Evolutionary conservation across 768 basidiomycete genomes (phyloP), one percentile per base, ranked within the genome.

Genomic region (Lentinula lateritia): DNA sequence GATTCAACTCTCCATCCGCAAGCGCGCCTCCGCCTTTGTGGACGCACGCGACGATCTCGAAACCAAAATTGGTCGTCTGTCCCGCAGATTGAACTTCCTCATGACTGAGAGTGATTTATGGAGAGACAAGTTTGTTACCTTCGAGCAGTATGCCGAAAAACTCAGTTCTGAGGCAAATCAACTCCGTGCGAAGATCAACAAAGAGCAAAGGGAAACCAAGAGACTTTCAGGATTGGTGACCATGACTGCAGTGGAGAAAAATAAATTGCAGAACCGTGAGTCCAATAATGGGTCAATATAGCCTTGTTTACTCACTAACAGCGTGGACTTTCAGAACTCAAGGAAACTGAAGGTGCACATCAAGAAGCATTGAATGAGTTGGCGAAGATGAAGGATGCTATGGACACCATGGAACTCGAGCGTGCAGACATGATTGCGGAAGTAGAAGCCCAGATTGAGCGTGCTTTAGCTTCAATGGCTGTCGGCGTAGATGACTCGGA

Each of bases 41-140:
- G 93, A 96, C 70, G 92, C 93, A 10, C 83, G 95, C 39, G 95
- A 95, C 71, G 93, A 95, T 67, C 84, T 96, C 23, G 94, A 96
- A 78, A 92, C 91, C 50, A 95, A 94, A 81, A 93, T 95, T 65
- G 93, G 92, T 35, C 85, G 93, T 45, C 80, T 94, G 35, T 90
- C 87, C 48, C 83, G 92, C 58, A 81, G 93, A 53, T 83, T 95
- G 65, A 93, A 93, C 75, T 95, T 93, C 79, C 78, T 95, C 67
- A 92, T 94, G 90, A 92, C 92, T 1, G 92, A 93, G 73, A 87
- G 86, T 5, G 92, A 93, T 68, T 75, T 93, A 52, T 96, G 94
- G 93, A 80, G 93, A 63, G 90, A 94, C 74, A 95, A 95, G 70
- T 96, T 96, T 67, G 90, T 95, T 55, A 89, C 90, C 13, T 96